A percentile compares a stretch with the other conserved stretches of the same genome.
phyloP scores from a whole-genome alignment of 2,329 filamentous ascomycete genomes.

The Claviceps citrina region DNA sequence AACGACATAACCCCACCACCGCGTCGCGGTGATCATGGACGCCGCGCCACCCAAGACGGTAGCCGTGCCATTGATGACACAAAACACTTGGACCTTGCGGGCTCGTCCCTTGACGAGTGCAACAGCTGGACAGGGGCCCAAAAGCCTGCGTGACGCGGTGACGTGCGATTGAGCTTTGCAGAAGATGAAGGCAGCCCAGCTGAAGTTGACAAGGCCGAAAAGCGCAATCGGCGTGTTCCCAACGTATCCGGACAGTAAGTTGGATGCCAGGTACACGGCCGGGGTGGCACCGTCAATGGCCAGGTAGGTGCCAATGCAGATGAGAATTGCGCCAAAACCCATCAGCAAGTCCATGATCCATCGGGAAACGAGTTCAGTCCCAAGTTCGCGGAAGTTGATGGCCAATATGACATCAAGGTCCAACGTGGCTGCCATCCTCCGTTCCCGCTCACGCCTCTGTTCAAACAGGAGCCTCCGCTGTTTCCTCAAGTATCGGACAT shows the following conservation, averaged over 20 bases:
- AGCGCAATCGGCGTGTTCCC: constrained; percentile 35
- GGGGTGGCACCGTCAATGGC: constrained; percentile 34
- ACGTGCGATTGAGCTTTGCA: constrained; percentile 24
- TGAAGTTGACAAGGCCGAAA: constrained; percentile 32
- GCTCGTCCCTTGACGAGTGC: constrained; percentile 21
- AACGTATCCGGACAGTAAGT: constrained; percentile 39
- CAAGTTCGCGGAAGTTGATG: constrained; percentile 32
- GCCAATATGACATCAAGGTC: constrained; percentile 24
- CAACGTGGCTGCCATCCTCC: constrained; percentile 3
- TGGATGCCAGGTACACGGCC: constrained; percentile 29
- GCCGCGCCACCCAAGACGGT: constrained; percentile 32
- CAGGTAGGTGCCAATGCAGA: constrained; percentile 36
- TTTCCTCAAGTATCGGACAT: constrained; percentile 27
- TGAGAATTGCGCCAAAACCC: constrained; percentile 32
- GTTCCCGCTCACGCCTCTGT: constrained; percentile 7
- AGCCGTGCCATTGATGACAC: constrained; percentile 27
- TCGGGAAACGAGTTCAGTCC: constrained; percentile 35
- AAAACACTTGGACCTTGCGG: constrained; percentile 28
- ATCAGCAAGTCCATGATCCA: constrained; percentile 35
- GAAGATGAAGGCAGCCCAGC: constrained; percentile 31
- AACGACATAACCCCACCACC: constrained; percentile 38
- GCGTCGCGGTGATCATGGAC: constrained; percentile 32
- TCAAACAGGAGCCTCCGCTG: constrained; percentile 23
- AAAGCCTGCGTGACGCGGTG: constrained; percentile 10
- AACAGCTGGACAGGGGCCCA: constrained; percentile 13